Percentiles rank a stretch among this genome's conserved stretches.
Conservation (phyloP, 352 stramenopile species). For the Phytopythium chamaehyphon region DNA sequence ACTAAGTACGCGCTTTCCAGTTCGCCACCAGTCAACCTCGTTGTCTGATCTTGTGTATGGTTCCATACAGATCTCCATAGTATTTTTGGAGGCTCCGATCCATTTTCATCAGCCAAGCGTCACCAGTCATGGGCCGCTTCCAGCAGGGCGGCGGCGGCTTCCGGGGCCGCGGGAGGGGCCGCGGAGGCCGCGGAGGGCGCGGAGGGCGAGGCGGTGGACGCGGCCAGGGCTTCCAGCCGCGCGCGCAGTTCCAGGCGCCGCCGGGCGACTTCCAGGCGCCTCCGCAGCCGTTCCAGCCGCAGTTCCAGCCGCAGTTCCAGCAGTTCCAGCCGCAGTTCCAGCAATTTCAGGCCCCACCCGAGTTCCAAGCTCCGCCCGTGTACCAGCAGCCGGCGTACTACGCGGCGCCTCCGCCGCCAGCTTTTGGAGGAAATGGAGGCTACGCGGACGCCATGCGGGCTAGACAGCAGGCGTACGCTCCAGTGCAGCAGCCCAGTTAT, state of each 20-base stretch:
- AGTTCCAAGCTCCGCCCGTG: not conserved
- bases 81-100: too few species aligned
- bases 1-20: too few species aligned
- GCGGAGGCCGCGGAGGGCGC: constrained; percentile 23
- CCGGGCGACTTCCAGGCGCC: constrained; percentile 7
- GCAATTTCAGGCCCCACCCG: too few species aligned
- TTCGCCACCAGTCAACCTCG: too few species aligned
- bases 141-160: constrained; percentile 12
- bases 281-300: constrained; percentile 6
- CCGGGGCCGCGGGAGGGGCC: constrained; percentile 23
- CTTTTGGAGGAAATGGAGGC: constrained; percentile 5
- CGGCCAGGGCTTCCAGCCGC: constrained; percentile 14
- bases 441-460: constrained; percentile 30
- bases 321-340: constrained; percentile 3
- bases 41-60: too few species aligned
- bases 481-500: constrained; percentile 12
- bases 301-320: constrained; percentile 1
- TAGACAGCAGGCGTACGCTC: constrained; percentile 35
- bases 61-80: too few species aligned
- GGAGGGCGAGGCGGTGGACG: constrained; percentile 15
- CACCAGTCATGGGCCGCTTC: constrained; percentile 19
- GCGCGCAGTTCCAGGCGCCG: constrained; percentile 6
- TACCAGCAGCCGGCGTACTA: constrained; percentile 12
- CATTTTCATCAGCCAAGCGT: constrained; percentile 3
- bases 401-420: constrained; percentile 7